These are phyloP conservation scores for Talaromyces sp. DNA, from an alignment of 2,329 filamentous ascomycete species.

Conservation along the genomic window DNA sequence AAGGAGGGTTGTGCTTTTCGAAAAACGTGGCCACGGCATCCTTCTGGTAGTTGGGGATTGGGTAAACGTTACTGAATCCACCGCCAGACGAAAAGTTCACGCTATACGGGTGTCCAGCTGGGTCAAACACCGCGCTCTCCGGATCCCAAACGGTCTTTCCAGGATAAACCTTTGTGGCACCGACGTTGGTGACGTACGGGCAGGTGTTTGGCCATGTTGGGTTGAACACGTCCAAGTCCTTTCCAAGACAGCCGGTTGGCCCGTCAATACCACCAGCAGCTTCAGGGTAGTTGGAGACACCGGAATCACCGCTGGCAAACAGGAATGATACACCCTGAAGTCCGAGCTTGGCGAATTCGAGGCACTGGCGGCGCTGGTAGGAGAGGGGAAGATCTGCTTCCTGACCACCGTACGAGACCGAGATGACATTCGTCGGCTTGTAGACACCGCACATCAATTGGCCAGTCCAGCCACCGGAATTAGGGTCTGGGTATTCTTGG, in stretches of 20 bases:
- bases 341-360: constrained; percentile 9
- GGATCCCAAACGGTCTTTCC: constrained; percentile 9
- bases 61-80: constrained; percentile 10
- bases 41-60: constrained; percentile 6
- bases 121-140: constrained; percentile 8
- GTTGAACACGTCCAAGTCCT: constrained; percentile 9
- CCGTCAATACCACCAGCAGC: constrained; percentile 17
- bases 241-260: constrained; percentile 5
- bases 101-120: constrained; percentile 3
- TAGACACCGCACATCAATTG: constrained; percentile 30
- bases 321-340: constrained; percentile 9
- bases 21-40: constrained; percentile 7
- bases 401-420: constrained; percentile 11
- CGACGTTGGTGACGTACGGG: constrained; percentile 8
- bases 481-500: constrained; percentile 46
- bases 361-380: constrained; percentile 10
- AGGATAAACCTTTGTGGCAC: constrained; percentile 10
- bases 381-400: constrained; percentile 8
- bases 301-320: constrained; percentile 9
- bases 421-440: constrained; percentile 11
- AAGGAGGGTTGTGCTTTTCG: constrained; percentile 9
- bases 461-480: constrained; percentile 43
- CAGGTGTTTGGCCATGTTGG: constrained; percentile 12
- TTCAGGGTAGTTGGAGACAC: constrained; percentile 5
- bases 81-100: constrained; percentile 8